Base-by-base conservation (phyloP, 2,329 filamentous ascomycete species). In the Lecanoromycetidae sp. region DNA sequence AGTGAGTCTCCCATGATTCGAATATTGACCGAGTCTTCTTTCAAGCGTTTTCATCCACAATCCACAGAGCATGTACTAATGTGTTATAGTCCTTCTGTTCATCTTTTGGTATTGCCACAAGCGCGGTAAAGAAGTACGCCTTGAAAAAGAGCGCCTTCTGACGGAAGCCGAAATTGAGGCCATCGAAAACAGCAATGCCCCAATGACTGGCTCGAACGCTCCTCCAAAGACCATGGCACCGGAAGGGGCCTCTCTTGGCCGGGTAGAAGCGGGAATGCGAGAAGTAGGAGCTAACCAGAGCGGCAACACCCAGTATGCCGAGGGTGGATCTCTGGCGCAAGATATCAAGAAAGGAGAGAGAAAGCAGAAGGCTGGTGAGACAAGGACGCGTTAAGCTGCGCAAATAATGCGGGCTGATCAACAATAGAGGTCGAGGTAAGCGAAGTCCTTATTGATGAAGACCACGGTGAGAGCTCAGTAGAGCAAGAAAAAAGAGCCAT, bases 61-160 rank as follows among this genome's bases (percentile, higher is more conserved):
- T 29, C 19, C 12, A 30, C 3, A 15, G 25, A 6, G 26, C n/a
- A 47, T n/a, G n/a, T n/a, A n/a, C n/a, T n/a, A n/a, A n/a, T n/a
- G n/a, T n/a, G n/a, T n/a, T n/a, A n/a, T n/a, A 84, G 85, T 96
- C 46, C 74, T 96, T 13, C 75, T 98, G 48, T 91, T 94, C 61
- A 86, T 94, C 36, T 80, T 96, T 57, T 98, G 90, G 88, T 98
- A 96, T 67, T 96, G 88, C 67, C 83, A 96, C 66, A 96, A 96
- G 70, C 84, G 91, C 45, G 91, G 91, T 32, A 79, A 79, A 36
- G 90, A 98, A 67, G 80, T 80, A 5, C 77, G 91, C 42, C 75
- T 96, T 10, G 81, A 83, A 60, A 77, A 70, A 42, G 75, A 77
- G 53, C 65, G 69, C 12, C 60, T 71, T 13, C 63, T 70, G 20